Conservation (phyloP, 257 asterid genomes). For the Vinca minor region DNA sequence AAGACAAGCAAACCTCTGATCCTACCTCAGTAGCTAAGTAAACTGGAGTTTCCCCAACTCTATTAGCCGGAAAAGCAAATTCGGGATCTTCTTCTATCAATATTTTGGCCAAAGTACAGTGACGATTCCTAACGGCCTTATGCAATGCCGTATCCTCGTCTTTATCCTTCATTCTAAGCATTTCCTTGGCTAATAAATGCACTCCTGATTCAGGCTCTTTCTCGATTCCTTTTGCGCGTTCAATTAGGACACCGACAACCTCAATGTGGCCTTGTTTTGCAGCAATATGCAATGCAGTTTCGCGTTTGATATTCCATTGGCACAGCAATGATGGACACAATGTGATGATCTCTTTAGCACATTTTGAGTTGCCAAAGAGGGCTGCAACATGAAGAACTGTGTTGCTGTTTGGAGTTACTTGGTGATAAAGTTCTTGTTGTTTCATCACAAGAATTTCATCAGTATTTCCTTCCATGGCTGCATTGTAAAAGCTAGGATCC, state of each 20-base stretch:
- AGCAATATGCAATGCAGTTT: constrained; percentile 25
- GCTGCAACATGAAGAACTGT: no score
- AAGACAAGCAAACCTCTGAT: not conserved
- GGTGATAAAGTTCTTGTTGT: not conserved
- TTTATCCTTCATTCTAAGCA: constrained; percentile 8
- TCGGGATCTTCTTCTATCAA: constrained; percentile 11
- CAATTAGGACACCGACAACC: not conserved
- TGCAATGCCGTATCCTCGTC: constrained; percentile 20
- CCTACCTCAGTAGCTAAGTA: constrained; percentile 15
- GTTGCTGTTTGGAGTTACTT: constrained; percentile 18
- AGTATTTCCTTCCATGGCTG: not conserved
- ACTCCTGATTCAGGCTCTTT: not conserved
- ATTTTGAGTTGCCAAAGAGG: not conserved
- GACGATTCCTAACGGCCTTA: constrained; percentile 10
- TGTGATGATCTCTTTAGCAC: no score
- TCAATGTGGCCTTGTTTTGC: constrained; percentile 2
- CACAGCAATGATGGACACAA: not conserved
- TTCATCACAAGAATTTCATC: not conserved
- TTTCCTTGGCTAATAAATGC: not conserved
- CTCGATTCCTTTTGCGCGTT: not conserved
- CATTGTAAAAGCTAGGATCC: constrained; percentile 7
- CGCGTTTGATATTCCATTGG: constrained; percentile 7
- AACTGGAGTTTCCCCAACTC: constrained; percentile 15
- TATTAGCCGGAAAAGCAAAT: constrained; percentile 6
- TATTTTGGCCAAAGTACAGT: not conserved